A percentile compares a stretch with the other conserved stretches of the same genome.
Evolutionary conservation across 805 yeast species (phyloP).

Genomic region (Brettanomyces nanus): DNA sequence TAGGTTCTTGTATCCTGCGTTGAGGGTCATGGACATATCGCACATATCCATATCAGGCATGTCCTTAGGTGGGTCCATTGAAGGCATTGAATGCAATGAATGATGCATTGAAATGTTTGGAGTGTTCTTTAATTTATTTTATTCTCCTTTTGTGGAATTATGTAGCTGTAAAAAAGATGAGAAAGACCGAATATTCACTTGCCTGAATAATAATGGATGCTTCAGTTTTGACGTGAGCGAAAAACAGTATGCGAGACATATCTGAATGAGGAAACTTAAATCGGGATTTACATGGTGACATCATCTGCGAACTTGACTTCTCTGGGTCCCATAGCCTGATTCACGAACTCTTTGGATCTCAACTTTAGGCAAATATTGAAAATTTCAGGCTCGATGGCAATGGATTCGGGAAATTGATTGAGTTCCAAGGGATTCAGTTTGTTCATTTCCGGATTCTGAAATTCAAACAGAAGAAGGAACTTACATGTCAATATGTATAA

Average conservation of each 20-base stretch:
- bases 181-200: no score
- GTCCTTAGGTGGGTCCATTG: conserved; percentile 9
- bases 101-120: no score
- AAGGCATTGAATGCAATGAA: conserved; percentile 3
- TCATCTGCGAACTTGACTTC: no score
- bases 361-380: conserved; percentile 28
- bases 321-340: no score
- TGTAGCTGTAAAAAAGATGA: no score
- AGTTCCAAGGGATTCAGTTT: conserved; percentile 41
- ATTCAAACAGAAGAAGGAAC: conserved; percentile 35
- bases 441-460: conserved; percentile 25
- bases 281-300: no score
- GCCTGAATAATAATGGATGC: no score
- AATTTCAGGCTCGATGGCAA: conserved; percentile 53
- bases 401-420: conserved; percentile 46
- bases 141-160: no score
- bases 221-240: no score
- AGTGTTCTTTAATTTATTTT: no score
- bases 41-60: conserved; percentile 21
- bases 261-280: no score
- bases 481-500: conserved; percentile 51
- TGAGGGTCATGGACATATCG: conserved; percentile 33
- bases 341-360: conserved; percentile 17
- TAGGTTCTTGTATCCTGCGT: conserved; percentile 34
- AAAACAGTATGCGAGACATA: no score